Conservation (phyloP, 257 asterid species). For the Solanum sejunctum region DNA sequence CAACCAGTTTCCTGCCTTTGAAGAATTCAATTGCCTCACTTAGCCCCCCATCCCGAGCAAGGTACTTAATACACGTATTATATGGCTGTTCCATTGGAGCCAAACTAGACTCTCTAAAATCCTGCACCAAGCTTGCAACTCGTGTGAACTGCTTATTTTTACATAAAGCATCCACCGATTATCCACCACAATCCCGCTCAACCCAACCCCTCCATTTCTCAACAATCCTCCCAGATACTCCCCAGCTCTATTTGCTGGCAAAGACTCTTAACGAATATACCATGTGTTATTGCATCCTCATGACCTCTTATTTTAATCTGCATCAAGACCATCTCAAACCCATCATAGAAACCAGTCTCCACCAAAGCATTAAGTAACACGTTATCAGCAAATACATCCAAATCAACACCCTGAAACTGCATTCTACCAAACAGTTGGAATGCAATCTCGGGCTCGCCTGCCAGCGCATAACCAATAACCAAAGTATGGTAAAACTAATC, state of each 20-base stretch:
- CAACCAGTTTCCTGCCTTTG: too few species aligned
- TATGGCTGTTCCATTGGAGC: conserved; percentile 1
- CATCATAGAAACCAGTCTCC: conserved; percentile 45
- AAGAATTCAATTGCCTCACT: too few species aligned
- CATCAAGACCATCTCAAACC: conserved; percentile 29
- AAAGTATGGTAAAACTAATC: conserved; percentile 28
- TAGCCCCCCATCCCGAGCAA: too few species aligned
- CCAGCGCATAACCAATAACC: conserved; percentile 71
- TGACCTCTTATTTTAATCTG: conserved; percentile 55
- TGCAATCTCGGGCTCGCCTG: conserved; percentile 60
- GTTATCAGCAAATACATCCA: conserved; percentile 47
- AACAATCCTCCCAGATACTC: conserved; percentile 34
- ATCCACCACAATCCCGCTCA: conserved; percentile 33
- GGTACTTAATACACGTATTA: too few species aligned
- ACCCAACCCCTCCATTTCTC: conserved; percentile 5
- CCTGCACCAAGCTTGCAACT: conserved; percentile 44
- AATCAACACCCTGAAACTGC: conserved; percentile 65
- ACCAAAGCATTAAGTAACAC: conserved; percentile 65
- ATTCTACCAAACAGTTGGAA: conserved; percentile 62
- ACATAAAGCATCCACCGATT: conserved; percentile 54
- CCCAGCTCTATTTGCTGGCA: conserved; percentile 48
- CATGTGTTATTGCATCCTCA: conserved; percentile 37
- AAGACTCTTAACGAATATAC: conserved; percentile 46
- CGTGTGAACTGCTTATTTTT: conserved; percentile 39
- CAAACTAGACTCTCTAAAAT: conserved; percentile 28